Evolutionary conservation across 495 filamentous ascomycete genomes (phyloP), one percentile per base, ranked within the genome.

Genomic region (Podospora conica): DNA sequence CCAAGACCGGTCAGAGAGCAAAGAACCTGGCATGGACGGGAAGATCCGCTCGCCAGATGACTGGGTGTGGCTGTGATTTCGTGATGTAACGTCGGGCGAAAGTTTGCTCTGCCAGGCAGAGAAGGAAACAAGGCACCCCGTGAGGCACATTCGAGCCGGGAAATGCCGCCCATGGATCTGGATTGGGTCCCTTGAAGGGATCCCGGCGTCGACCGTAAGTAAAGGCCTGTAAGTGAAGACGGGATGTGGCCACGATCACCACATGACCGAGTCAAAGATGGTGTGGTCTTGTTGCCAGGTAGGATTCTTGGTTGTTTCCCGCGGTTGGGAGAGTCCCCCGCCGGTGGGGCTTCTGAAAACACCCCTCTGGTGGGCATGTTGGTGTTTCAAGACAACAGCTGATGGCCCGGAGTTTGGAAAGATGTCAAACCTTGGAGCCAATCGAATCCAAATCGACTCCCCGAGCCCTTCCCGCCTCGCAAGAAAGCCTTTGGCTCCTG

Each of bases 331-430:
- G 29, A 11, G 40, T n/a, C 40, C 40, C 15, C 18, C 40, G 40
- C 40, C 40, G 40, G n/a, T 18, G 15, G 15, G 40, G 40, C 2
- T 48, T n/a, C 40, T 48, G 40, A 53, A 24, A 25, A 63, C 20
- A 22, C 53, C 48, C 22, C 29, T 53, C 53, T 56, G 61, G 28
- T 25, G 55, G 61, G 31, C 23, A 31, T 55, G 48, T 29, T 23
- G 31, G 23, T 64, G 63, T 64, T 64, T 64, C 63, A 64, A 64
- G 63, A 25, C 55, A 11, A 58, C 28, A 58, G 63, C 22, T 64
- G 11, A 28, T 63, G 33, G 63, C 11, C 63, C 55, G 55, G 27
- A 20, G 40, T 64, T 64, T 33, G 63, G 29, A 55, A n/a, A 20
- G 48, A 18, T n/a, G 15, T 29, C 18, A 31, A 12, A 23, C 53